These are phyloP conservation scores for Petasospora rhodanensis DNA, from an alignment of 1,139 yeast genomes.

Conservation along the genomic window DNA sequence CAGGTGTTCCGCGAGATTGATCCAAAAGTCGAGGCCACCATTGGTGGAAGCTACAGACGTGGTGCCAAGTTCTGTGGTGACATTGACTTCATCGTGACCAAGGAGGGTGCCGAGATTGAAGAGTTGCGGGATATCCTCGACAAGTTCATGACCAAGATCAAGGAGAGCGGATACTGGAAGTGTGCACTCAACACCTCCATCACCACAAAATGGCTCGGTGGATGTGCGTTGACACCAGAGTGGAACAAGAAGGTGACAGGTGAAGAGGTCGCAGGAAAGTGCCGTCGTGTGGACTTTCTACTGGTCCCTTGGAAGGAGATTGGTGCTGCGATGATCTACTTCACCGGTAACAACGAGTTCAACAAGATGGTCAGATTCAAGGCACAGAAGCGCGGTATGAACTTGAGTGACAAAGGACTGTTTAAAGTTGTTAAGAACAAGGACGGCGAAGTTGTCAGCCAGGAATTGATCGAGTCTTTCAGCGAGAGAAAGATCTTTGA, in stretches of 20 bases:
- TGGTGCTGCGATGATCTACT: constrained; percentile 54
- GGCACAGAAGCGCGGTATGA: constrained; percentile 42
- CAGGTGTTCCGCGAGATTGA: constrained; percentile 34
- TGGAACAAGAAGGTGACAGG: constrained; percentile 17
- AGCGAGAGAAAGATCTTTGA: constrained; percentile 47
- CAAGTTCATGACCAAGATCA: constrained; percentile 30
- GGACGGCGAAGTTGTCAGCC: constrained; percentile 16
- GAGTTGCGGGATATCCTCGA: constrained; percentile 20
- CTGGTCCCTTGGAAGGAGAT: constrained; percentile 44
- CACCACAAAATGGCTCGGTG: constrained; percentile 16
- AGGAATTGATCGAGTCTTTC: constrained; percentile 38
- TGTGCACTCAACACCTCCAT: constrained; percentile 11
- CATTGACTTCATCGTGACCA: constrained; percentile 52
- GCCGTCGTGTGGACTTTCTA: constrained; percentile 56
- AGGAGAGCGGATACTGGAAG: constrained; percentile 18
- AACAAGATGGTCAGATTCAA: constrained; percentile 45
- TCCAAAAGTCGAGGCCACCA: constrained; percentile 32
- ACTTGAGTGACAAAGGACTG: constrained; percentile 47
- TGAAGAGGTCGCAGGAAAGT: constrained; percentile 25
- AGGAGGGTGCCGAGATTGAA: constrained; percentile 28
- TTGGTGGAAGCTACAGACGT: constrained; percentile 57
- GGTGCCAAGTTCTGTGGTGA: constrained; percentile 50
- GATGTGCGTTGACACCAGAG: constrained; percentile 17
- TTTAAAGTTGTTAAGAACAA: constrained; percentile 23
- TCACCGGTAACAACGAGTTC: constrained; percentile 54